Percentiles rank a stretch among this genome's conserved stretches.
phyloP scores from a whole-genome alignment of 768 basidiomycete species.

The Lactarius psammicola region DNA sequence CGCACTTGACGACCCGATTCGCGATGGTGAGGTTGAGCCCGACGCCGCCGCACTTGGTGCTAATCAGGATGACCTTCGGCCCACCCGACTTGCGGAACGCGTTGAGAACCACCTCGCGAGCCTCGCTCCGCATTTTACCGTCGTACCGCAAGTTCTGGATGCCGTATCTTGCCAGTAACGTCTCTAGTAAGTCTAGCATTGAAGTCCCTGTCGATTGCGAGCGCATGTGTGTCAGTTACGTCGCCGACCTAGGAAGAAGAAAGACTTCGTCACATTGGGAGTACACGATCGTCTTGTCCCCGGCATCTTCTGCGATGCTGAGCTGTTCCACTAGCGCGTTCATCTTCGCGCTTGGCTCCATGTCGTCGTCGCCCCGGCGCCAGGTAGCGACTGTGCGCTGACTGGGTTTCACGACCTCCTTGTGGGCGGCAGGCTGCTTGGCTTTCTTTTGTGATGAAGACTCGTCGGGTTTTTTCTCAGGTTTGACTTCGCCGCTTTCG shows the following conservation, averaged over 20 bases:
- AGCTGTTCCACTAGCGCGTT: conserved; percentile 52
- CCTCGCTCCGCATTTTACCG: conserved; percentile 59
- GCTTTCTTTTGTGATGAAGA: conserved; percentile 1
- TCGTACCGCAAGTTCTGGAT: conserved; percentile 62
- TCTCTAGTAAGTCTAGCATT: conserved; percentile 65
- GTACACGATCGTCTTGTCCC: conserved; percentile 70
- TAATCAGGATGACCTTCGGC: conserved; percentile 64
- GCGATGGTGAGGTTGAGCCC: conserved; percentile 64
- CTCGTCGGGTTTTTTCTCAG: neutral
- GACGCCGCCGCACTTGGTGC: conserved; percentile 68
- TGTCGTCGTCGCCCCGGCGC: conserved; percentile 57
- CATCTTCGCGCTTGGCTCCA: conserved; percentile 73
- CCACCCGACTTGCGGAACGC: conserved; percentile 56
- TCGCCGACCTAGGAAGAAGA: neutral
- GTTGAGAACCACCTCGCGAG: conserved; percentile 50
- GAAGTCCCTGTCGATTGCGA: conserved; percentile 55
- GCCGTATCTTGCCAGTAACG: conserved; percentile 56
- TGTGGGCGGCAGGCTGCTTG: conserved; percentile 35
- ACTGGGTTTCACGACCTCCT: conserved; percentile 16
- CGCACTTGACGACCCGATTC: conserved; percentile 68
- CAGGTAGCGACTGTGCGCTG: conserved; percentile 47
- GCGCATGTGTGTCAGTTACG: neutral
- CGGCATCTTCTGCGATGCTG: conserved; percentile 55
- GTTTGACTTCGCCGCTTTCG: neutral
- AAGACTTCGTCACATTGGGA: conserved; percentile 56